Percentiles rank a stretch among this genome's conserved stretches.
Conservation (phyloP, 2,329 filamentous ascomycete genomes). For the Zarea fungicola region DNA sequence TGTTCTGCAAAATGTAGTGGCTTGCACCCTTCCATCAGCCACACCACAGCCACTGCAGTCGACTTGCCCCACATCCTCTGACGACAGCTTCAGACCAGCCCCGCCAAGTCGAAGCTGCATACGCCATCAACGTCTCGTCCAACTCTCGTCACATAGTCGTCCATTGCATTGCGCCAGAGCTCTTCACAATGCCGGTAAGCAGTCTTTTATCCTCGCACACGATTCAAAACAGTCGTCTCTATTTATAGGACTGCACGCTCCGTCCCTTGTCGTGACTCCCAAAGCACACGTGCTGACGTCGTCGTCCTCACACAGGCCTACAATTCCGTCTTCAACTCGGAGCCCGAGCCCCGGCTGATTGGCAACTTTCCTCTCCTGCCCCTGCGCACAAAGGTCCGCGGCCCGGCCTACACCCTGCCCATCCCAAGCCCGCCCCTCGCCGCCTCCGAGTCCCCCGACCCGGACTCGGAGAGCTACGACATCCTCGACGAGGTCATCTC, state of each 20-base stretch:
- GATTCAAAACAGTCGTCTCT: too few species aligned
- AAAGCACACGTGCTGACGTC: neutral
- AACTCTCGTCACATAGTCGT: neutral
- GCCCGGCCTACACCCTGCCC: constrained; percentile 84
- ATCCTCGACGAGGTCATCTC: constrained; percentile 89
- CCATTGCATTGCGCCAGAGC: constrained; percentile 10
- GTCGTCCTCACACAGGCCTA: constrained; percentile 66
- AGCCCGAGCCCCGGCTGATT: constrained; percentile 59
- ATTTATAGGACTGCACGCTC: too few species aligned
- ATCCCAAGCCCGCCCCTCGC: constrained; percentile 52
- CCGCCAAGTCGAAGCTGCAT: constrained; percentile 12
- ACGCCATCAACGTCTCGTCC: constrained; percentile 7
- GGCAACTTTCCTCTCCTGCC: constrained; percentile 95
- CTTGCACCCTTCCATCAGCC: neutral
- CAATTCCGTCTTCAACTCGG: constrained; percentile 93
- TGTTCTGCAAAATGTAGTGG: too few species aligned
- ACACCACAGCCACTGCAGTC: constrained; percentile 1
- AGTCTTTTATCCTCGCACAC: too few species aligned
- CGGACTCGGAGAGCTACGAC: constrained; percentile 90
- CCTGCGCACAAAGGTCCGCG: constrained; percentile 88
- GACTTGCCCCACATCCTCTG: constrained; percentile 1
- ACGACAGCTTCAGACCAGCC: constrained; percentile 8
- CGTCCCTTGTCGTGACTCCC: too few species aligned
- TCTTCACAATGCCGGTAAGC: constrained; percentile 20
- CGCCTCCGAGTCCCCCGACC: constrained; percentile 63